Base-by-base conservation (phyloP, 345 rosid genomes). In the Carallia pectinifolia region DNA sequence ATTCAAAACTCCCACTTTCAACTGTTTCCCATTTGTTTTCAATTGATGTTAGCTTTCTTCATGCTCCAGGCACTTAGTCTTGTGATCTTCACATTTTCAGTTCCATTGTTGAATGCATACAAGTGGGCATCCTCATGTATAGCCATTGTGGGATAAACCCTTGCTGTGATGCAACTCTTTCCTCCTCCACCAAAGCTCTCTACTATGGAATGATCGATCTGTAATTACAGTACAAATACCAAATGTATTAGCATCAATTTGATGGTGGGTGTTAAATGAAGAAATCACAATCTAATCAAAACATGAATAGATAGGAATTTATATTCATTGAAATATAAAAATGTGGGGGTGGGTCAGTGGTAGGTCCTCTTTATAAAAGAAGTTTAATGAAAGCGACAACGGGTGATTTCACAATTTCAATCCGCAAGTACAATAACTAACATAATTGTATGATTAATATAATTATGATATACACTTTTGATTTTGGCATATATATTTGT, bases 111-210 rank as follows among this genome's bases (percentile, higher is more conserved):
- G 74, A 90, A 90, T 65, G 76, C 74, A 12, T 64, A 81, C n/a
- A 82, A 76, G 65, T 64, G 74, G 53, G 34, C 48, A 50, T 7
- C 68, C 2, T 69, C 71, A 69, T 78, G 66, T 69, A 63, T 77
- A 1, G 93, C 87, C 67, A 82, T 6, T 1, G 72, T 70, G 30
- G 96, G 97, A 76, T 89, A 93, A 59, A 90, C 88, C 66, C 96
- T 87, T 38, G 97, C 77, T 2, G 92, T 82, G 37, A 90, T 86
- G 76, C 93, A 89, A 34, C 68, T 70, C 71, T 80, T 89, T 40
- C 96, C 91, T 63, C 69, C 65, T 17, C 88, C 96, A 6, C 90
- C 96, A 70, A 89, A 89, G 74, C 96, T 90, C 86, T 93, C 98
- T 76, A 88, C 87, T 70, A 90, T 77, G 13, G 96, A 89, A 47